Conservation (phyloP, 768 basidiomycete genomes). For the Paxillus rubicundulus region DNA sequence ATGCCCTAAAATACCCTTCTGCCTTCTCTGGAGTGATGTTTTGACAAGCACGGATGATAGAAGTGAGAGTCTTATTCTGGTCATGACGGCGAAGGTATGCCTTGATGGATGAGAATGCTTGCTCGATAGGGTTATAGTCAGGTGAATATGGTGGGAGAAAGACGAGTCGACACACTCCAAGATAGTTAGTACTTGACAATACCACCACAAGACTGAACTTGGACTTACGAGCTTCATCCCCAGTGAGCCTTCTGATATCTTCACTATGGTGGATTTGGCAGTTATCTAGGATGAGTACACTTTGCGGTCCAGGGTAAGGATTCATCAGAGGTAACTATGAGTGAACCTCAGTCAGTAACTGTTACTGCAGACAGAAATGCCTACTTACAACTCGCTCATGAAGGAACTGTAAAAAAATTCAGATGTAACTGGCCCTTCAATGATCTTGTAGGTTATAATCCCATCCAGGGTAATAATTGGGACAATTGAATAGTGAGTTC, state of each 20-base stretch:
- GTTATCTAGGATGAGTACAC: conserved; percentile 21
- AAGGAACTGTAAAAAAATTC: conserved; percentile 10
- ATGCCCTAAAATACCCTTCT: conserved; percentile 22
- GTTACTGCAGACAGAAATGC: background rate
- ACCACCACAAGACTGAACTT: no score
- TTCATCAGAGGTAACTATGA: conserved; percentile 8
- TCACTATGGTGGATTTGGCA: conserved; percentile 19
- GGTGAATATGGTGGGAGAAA: conserved; percentile 34
- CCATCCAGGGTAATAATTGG: conserved; percentile 9
- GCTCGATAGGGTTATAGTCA: conserved; percentile 32
- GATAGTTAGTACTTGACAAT: background rate
- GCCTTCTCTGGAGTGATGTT: conserved; percentile 21
- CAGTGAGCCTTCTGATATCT: conserved; percentile 13
- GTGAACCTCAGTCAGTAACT: background rate
- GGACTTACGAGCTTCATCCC: background rate
- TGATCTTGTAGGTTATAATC: conserved; percentile 12
- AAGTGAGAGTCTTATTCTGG: conserved; percentile 4
- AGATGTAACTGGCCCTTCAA: conserved; percentile 10
- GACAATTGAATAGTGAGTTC: conserved; percentile 11
- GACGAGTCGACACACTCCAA: conserved; percentile 18
- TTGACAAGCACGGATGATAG: conserved; percentile 25
- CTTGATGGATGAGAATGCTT: conserved; percentile 28
- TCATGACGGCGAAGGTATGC: conserved; percentile 9
- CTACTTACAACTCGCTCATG: conserved; percentile 4
- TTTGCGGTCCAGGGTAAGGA: conserved; percentile 7